Evolutionary conservation across 2,329 filamentous ascomycete genomes (phyloP), one percentile per base, ranked within the genome.

Genomic region (Aspergillus sergii): DNA sequence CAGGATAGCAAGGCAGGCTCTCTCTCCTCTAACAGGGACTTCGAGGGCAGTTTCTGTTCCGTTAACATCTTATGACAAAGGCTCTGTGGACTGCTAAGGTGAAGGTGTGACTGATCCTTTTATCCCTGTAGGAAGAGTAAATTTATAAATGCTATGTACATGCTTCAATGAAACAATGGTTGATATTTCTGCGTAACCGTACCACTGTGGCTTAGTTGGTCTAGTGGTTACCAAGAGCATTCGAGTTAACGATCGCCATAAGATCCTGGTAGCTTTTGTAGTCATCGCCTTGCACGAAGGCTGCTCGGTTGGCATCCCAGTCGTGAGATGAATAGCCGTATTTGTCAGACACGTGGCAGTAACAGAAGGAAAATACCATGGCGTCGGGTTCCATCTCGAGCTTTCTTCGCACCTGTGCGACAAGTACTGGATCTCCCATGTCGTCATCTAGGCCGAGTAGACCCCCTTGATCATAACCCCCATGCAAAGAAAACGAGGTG

Each of bases 141-240:
- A 6, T 36, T 36, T 2, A 36, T 7, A 16, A 6, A 16, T 36
- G 2, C 34, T 36, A 36, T 36, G 12, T 36, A 36, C 34, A 16
- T 36, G 14, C 14, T 36, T 6, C 12, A 0, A 5, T 16, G 34
- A 16, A 36, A 36, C 6, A 6, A 7, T 6, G 6, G 5, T 16
- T 16, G 2, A 36, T 16, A 36, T 16, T 10, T 41, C 39, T n/a
- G 8, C 16, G 1, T 8, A 19, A 41, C 16, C 3, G 8, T 19
- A 41, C 0, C 3, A 10, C n/a, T 41, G 4, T 0, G 7, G 36
- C 3, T 41, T n/a, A 41, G 7, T 1, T 4, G 19, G 2, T 4
- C 2, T n/a, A 14, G 19, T 3, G 2, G 8, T 4, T 41, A 9
- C 34, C 34, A n/a, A 7, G 4, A 16, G 46, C 14, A 30, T 50